phyloP scores from a whole-genome alignment of 1,139 yeast genomes.

The Eremothecium coryli region DNA sequence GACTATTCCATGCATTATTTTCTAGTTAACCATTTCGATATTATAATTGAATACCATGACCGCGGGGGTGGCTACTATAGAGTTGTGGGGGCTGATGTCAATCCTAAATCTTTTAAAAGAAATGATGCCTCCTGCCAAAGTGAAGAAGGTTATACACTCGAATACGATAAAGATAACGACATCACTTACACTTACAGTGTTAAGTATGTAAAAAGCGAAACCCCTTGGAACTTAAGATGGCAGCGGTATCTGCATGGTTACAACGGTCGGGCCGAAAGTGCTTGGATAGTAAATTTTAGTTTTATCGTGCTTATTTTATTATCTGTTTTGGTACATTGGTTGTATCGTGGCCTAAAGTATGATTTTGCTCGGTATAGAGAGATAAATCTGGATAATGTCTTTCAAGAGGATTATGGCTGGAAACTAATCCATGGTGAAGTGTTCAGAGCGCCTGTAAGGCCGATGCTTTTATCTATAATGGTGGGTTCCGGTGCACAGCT shows the following conservation, averaged over 20 bases:
- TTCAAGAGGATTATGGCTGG: constrained; percentile 96
- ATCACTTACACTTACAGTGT: constrained; percentile 59
- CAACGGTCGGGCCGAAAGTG: constrained; percentile 94
- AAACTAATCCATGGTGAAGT: constrained; percentile 93
- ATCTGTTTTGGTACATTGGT: constrained; percentile 68
- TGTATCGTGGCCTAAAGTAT: constrained; percentile 69
- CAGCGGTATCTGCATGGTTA: constrained; percentile 87
- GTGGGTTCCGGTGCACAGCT: constrained; percentile 88
- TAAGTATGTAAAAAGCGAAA: constrained; percentile 53
- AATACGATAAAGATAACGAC: constrained; percentile 33
- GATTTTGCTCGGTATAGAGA: constrained; percentile 88
- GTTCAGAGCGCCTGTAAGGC: constrained; percentile 70
- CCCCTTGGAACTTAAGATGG: constrained; percentile 98
- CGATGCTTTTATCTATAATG: constrained; percentile 65
- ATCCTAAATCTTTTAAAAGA: constrained; percentile 56
- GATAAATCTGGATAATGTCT: constrained; percentile 75
- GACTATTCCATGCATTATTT: too few species aligned
- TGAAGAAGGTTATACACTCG: constrained; percentile 38
- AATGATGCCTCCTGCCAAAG: constrained; percentile 32
- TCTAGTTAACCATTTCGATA: constrained; percentile 72
- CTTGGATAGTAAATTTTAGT: constrained; percentile 77
- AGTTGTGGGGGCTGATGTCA: constrained; percentile 83
- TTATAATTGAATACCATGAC: constrained; percentile 71
- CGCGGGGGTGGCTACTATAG: constrained; percentile 62
- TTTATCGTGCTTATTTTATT: constrained; percentile 71